Evolutionary conservation across 306 rosid species (phyloP), one percentile per base, ranked within the genome.

Genomic region (Malus sylvestris): DNA sequence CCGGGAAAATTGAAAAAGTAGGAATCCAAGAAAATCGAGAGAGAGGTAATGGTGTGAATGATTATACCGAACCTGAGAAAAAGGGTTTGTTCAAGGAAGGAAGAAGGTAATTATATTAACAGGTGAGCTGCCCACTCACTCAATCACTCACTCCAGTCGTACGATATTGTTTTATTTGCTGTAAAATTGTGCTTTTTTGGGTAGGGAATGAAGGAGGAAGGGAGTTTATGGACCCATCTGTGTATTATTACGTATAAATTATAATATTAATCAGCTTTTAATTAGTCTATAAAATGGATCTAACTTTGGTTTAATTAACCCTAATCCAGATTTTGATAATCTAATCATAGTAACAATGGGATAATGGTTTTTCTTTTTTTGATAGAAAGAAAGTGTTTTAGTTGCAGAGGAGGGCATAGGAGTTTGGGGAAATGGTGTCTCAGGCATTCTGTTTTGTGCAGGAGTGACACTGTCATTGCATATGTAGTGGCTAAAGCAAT

Each of bases 1-100:
- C 62, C 25, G 33, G 71, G 46, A 66, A 55, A 74, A 46, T 9
- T 18, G 38, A 60, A 63, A 46, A 23, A 42, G 70, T 20, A 27
- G 76, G 88, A 79, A 82, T 79, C 87, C 80, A 81, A 79, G 81
- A 62, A 62, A 45, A 73, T 60, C 35, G 55, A 55, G 55, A n/a
- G 59, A 44, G 40, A 53, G 77, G 40, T 15, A 52, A 75, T 32
- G 68, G 29, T 63, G 64, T 49, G 8, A 76, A 55, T 29, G 77
- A 69, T 53, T 74, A 25, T 27, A 82, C 53, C 58, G 62, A 53
- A 66, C 49, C 18, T 19, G 3, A 35, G 25, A 1, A 35, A 18
- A 2, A 35, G 4, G 44, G 8, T 64, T 16, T 23, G 29, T 64
- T 8, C 32, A 5, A 3, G 27, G 29, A 58, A 58, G 30, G 63